These are phyloP conservation scores for Solanum hybrid DNA, from an alignment of 305 asterid genomes.

Conservation along the genomic window DNA sequence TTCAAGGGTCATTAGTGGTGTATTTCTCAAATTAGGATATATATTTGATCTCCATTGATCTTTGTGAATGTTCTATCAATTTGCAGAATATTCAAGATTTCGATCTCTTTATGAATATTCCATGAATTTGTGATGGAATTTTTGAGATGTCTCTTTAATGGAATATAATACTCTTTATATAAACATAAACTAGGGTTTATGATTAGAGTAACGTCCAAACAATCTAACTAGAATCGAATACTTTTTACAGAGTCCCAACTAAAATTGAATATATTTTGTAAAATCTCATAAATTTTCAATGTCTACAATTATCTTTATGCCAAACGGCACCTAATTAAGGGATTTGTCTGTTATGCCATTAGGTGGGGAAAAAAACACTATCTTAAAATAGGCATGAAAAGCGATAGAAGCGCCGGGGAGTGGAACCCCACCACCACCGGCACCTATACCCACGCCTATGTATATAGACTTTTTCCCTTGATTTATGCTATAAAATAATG, in stretches of 20 bases:
- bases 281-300: too few species aligned
- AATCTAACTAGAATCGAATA: rapidly evolving
- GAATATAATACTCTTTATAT: too few species aligned
- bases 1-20: too few species aligned
- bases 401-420: slow-evolving; percentile 1
- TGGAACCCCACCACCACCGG: slow-evolving; percentile 12
- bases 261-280: too few species aligned
- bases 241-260: rapidly evolving
- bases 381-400: not conserved
- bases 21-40: too few species aligned
- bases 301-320: too few species aligned
- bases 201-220: too few species aligned
- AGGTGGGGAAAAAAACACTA: not conserved
- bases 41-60: too few species aligned
- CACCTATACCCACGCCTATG: not conserved
- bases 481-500: not conserved
- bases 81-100: not conserved
- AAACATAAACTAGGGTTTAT: too few species aligned
- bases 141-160: not conserved
- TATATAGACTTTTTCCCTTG: not conserved
- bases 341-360: not conserved
- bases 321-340: not conserved
- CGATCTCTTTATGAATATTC: not conserved
- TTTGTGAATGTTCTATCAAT: too few species aligned
- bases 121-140: too few species aligned